A percentile compares a stretch with the other conserved stretches of the same genome.
Conservation (phyloP, 441 rosid species). For the Codiaeum variegatum region DNA sequence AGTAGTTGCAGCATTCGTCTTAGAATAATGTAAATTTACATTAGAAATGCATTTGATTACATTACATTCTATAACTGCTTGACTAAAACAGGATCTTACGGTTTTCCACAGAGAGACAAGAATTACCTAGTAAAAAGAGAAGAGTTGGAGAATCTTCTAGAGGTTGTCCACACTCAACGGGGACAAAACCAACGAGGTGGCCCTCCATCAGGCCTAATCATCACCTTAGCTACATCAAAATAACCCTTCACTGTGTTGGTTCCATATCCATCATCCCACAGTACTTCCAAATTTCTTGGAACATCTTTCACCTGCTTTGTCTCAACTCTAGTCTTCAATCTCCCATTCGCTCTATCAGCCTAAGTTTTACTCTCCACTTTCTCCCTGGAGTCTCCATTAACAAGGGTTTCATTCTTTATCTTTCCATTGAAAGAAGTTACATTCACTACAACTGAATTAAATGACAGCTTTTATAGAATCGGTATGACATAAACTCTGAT, state of each 20-base stretch:
- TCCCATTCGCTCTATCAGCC: constrained; percentile 44
- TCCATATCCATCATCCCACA: constrained; percentile 95
- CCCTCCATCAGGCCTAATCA: constrained; percentile 66
- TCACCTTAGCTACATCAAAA: constrained; percentile 48
- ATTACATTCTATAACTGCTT: too few species aligned
- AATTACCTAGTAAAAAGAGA: constrained; percentile 76
- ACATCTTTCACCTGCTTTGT: constrained; percentile 27
- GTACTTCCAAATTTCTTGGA: constrained; percentile 40
- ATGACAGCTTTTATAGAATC: constrained; percentile 28
- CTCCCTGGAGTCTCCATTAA: constrained; percentile 14
- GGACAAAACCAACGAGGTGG: constrained; percentile 90
- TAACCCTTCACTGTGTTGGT: constrained; percentile 58
- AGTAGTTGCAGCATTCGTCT: neutral
- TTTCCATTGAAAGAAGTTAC: constrained; percentile 29
- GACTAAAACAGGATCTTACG: too few species aligned
- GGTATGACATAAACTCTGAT: constrained; percentile 32
- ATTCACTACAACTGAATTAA: constrained; percentile 34
- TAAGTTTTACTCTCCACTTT: constrained; percentile 19
- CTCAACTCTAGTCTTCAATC: constrained; percentile 25
- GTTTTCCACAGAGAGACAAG: neutral
- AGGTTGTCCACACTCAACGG: constrained; percentile 67
- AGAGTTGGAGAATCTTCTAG: constrained; percentile 65
- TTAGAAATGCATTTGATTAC: too few species aligned
- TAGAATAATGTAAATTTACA: too few species aligned
- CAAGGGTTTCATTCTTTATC: constrained; percentile 14